Evolutionary conservation across 768 basidiomycete species (phyloP).

Genomic region (Russula sp.): DNA sequence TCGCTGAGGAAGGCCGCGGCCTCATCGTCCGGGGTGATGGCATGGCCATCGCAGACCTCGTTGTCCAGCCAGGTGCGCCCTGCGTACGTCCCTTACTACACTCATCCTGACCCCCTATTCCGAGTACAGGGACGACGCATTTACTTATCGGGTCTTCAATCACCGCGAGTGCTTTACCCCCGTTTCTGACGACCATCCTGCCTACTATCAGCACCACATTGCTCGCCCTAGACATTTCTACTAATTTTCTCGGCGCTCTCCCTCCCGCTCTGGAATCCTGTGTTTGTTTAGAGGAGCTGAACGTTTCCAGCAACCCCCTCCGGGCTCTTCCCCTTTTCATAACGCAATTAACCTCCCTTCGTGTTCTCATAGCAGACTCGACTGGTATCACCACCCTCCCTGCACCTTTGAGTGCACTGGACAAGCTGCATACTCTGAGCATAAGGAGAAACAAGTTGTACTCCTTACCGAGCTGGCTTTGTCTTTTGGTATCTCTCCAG

Average conservation of each 20-base stretch:
- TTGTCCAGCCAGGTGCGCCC: constrained; percentile 64
- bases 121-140: constrained; percentile 78
- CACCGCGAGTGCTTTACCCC: constrained; percentile 71
- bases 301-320: constrained; percentile 86
- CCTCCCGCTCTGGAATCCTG: constrained; percentile 82
- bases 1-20: constrained; percentile 82
- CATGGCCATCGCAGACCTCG: constrained; percentile 52
- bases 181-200: constrained; percentile 63
- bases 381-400: constrained; percentile 79
- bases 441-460: constrained; percentile 84
- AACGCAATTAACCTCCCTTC: constrained; percentile 64
- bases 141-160: constrained; percentile 78
- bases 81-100: background rate
- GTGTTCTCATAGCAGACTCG: constrained; percentile 88
- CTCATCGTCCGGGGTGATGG: constrained; percentile 71
- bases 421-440: constrained; percentile 83
- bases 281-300: constrained; percentile 82
- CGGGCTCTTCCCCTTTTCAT: constrained; percentile 90
- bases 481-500: constrained; percentile 77
- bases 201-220: constrained; percentile 72
- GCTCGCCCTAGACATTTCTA: constrained; percentile 89
- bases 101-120: background rate
- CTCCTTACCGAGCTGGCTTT: constrained; percentile 91
- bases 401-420: constrained; percentile 62
- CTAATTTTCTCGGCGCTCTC: constrained; percentile 77